Evolutionary conservation across 257 asterid species (phyloP).

Genomic region (Fraxinus anomala): DNA sequence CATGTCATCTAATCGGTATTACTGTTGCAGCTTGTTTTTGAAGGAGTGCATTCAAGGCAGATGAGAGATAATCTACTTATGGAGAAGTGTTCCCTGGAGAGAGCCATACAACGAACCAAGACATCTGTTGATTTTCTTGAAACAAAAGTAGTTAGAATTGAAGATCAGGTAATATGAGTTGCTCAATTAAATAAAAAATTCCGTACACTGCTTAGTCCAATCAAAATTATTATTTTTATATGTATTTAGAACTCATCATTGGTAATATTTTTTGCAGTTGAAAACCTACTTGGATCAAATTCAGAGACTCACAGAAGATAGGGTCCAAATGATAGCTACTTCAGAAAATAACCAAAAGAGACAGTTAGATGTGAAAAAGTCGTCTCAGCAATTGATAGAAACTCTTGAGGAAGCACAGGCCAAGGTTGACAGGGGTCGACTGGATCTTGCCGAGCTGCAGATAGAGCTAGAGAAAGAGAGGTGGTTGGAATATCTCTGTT

Average conservation of each 20-base stretch:
- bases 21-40: constrained; percentile 80
- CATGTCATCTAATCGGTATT: constrained; percentile 21
- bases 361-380: constrained; percentile 53
- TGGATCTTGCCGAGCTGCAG: constrained; percentile 67
- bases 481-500: constrained; percentile 36
- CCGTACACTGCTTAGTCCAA: constrained; percentile 9
- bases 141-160: constrained; percentile 71
- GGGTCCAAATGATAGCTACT: constrained; percentile 51
- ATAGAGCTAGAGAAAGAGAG: constrained; percentile 90
- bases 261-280: constrained; percentile 62
- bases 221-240: constrained; percentile 12
- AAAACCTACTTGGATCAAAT: constrained; percentile 71
- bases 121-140: constrained; percentile 58
- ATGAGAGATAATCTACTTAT: constrained; percentile 50
- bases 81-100: constrained; percentile 71
- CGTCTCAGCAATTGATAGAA: constrained; percentile 54
- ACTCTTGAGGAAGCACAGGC: constrained; percentile 72
- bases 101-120: constrained; percentile 61
- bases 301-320: constrained; percentile 71
- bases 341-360: constrained; percentile 65
- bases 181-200: background rate
- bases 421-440: constrained; percentile 64
- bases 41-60: constrained; percentile 78
- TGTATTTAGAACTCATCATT: constrained; percentile 6
- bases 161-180: constrained; percentile 70